Evolutionary conservation across 371 early-diverging fungal species (phyloP), one percentile per base, ranked within the genome.

Genomic region (Chytridiales sp.): DNA sequence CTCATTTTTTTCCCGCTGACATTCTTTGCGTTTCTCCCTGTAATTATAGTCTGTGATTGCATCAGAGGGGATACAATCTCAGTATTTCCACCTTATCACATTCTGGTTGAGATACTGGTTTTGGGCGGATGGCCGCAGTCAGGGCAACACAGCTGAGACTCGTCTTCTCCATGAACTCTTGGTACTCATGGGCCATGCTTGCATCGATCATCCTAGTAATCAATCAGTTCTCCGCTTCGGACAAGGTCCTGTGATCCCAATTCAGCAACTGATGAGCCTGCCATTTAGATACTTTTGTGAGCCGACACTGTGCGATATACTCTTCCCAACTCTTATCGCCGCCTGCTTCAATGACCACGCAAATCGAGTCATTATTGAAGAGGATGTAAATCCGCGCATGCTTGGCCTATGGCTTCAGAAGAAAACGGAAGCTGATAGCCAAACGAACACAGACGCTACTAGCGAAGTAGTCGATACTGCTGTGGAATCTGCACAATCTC

Each of bases 41-140:
- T 21, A 19, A 29, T 55, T n/a, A 1, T 39, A 65, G 65, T 24
- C 26, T 27, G 21, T 65, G 4, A 13, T 66, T 22, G 49, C 61
- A 13, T 59, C 60, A 29, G 64, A 64, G 31, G 57, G 59, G 24
- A 48, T 63, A 3, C 68, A 63, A 50, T 49, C 59, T 17, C 60
- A 58, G 39, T 59, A 60, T 39, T 56, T 68, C 29, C 68, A 68
- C 32, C 52, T 68, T 11, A 29, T 43, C 6, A 30, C 39, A 21
- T 64, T 64, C 41, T 68, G 68, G 68, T 29, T 68, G 27, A 22
- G 52, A 19, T 64, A 67, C 47, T 52, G 36, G 34, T 38, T 47
- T 19, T 31, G 43, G 42, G 42, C 44, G 55, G 42, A 61, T 51
- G 31, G 4, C 11, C 38, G 48, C 34, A 9, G 44, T 3, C 54